Conservation (phyloP, 768 basidiomycete genomes). For the Mycena indigotica region DNA sequence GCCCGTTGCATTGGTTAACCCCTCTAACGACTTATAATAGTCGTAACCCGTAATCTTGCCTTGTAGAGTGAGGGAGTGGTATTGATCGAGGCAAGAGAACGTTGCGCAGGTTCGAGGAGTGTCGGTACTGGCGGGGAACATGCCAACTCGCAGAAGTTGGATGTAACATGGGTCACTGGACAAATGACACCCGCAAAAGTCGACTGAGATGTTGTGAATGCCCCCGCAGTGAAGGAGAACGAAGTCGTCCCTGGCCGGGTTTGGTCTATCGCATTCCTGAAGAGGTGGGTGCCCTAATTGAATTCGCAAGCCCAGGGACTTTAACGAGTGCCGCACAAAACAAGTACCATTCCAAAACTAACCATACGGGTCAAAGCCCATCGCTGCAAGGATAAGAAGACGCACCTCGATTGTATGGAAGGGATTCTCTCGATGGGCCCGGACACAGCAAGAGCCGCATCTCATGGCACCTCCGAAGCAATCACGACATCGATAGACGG, state of each 20-base stretch:
- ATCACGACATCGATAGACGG: background rate
- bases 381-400: background rate
- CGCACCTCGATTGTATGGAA: conserved; percentile 24
- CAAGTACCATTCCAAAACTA: background rate
- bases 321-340: background rate
- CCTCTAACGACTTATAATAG: conserved; percentile 14
- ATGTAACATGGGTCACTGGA: background rate
- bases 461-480: background rate
- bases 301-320: conserved; percentile 17
- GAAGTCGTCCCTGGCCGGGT: conserved; percentile 8
- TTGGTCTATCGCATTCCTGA: conserved; percentile 4
- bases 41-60: conserved; percentile 18
- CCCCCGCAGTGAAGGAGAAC: conserved; percentile 27
- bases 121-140: conserved; percentile 10
- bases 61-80: conserved; percentile 13
- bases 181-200: conserved; percentile 26
- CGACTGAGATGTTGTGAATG: conserved; percentile 23
- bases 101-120: background rate
- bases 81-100: conserved; percentile 10
- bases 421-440: conserved; percentile 11
- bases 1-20: conserved; percentile 12
- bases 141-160: conserved; percentile 4
- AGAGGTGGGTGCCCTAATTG: conserved; percentile 28
- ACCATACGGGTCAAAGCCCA: background rate
- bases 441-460: conserved; percentile 12